Base-by-base conservation (phyloP, 257 asterid genomes). In the Fraxinus excelsior region DNA sequence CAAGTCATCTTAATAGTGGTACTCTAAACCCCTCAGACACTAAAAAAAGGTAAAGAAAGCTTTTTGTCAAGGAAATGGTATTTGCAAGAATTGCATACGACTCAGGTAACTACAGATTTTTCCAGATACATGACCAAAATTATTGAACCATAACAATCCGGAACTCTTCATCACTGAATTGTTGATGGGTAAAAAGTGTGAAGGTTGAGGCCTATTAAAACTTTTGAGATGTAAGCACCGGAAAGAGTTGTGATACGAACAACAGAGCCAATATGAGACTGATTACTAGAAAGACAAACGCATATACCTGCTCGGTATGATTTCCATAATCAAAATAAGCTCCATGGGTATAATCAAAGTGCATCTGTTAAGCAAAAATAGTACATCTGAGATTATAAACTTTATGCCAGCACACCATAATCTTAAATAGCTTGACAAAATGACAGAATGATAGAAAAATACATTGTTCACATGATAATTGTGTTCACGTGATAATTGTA, bases 321-420 rank as follows among this genome's bases (percentile, higher is more conserved):
- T 90, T 88, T 70, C 99, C 99, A 77, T 87, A 96, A 88, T 96
- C 99, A 87, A 86, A 91, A 87, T 96, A 96, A 78, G 94, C 91
- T 86, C 97, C 98, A 58, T 67, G 74, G 34, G 23, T 77, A 70
- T 79, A 26, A 84, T 96, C 97, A 75, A 96, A 88, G 88, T 93
- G 98, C 93, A 91, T 86, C 98, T 93, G 90, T 46, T 69, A 80
- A 80, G 73, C 72, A 14, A 80, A 74, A 46, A 77, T 34, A 80
- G 42, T 40, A 62, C 46, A 75, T 51, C 29, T 74, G 51, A 77
- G 84, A 74, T 44, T 58, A 58, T 69, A 70, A 69, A 69, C 60
- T 75, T 42, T 38, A 53, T 37, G 65, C 21, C 32, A 73, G 56
- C 23, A 37, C 67, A 60, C 6, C 64, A 49, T 3, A 49, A 49